Percentiles rank a stretch among this genome's conserved stretches.
Evolutionary conservation across 371 early-diverging fungal species (phyloP).

Genomic region (Zancudomyces culisetae): DNA sequence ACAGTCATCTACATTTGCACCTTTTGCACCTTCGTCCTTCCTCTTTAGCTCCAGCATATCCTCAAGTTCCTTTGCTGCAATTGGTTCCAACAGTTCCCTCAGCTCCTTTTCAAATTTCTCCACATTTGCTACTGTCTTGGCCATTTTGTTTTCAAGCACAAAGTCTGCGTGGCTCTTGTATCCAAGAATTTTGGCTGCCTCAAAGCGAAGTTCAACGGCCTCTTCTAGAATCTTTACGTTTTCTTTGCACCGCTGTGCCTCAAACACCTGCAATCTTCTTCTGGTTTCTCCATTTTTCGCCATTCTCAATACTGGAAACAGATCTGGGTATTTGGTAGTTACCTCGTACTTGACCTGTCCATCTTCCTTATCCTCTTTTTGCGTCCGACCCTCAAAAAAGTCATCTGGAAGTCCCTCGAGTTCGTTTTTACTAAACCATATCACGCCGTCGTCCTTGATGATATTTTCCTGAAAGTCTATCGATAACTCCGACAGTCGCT

Average conservation of each 20-base stretch:
- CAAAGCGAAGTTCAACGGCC: conserved; percentile 33
- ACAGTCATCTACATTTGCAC: conserved; percentile 33
- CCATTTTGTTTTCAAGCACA: conserved; percentile 65
- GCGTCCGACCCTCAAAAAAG: conserved; percentile 36
- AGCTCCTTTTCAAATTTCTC: conserved; percentile 47
- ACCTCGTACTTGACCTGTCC: conserved; percentile 41
- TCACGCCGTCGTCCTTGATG: conserved; percentile 30
- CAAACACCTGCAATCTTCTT: conserved; percentile 26
- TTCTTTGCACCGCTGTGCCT: conserved; percentile 35
- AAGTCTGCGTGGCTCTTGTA: conserved; percentile 55
- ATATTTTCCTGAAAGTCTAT: conserved; percentile 44
- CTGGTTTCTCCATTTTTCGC: conserved; percentile 43
- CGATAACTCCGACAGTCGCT: conserved; percentile 40
- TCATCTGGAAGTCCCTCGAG: conserved; percentile 55
- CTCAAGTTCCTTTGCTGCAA: conserved; percentile 39
- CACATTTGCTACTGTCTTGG: conserved; percentile 43
- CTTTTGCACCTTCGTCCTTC: conserved; percentile 19
- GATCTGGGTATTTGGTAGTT: conserved; percentile 56
- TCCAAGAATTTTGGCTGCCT: conserved; percentile 46
- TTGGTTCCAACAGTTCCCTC: conserved; percentile 28
- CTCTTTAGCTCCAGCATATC: conserved; percentile 34
- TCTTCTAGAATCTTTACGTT: conserved; percentile 29
- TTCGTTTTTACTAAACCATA: conserved; percentile 33
- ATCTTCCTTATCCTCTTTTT: conserved; percentile 29
- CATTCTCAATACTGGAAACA: conserved; percentile 30